phyloP scores from a whole-genome alignment of 1,284 basidiomycete genomes.

The Stygiomarasmius scandens region DNA sequence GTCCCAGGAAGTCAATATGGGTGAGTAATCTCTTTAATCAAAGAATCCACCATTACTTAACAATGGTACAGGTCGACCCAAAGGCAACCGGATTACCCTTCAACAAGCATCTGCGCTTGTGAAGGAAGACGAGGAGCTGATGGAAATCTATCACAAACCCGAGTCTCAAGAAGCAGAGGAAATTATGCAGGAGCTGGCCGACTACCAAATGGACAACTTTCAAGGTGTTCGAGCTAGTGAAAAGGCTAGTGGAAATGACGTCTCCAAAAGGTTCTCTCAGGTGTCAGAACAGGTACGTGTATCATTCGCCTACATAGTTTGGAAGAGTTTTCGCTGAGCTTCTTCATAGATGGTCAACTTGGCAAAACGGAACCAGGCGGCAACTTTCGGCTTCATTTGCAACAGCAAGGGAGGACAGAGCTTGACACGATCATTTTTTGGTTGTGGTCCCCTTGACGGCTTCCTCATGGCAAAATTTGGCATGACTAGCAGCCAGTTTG shows the following conservation, averaged over 20 bases:
- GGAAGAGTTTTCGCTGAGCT: neutral
- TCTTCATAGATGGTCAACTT: neutral
- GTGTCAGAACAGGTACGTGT: neutral
- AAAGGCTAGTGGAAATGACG: conserved; percentile 3
- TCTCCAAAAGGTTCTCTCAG: neutral
- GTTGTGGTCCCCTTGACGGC: neutral
- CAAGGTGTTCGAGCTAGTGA: neutral
- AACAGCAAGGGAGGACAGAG: neutral
- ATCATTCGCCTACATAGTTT: neutral
- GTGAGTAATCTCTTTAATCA: neutral
- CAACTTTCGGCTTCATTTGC: conserved; percentile 2
- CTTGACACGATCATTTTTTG: neutral
- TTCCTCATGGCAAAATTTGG: conserved; percentile 1
- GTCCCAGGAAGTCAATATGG: neutral
- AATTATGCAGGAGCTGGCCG: neutral
- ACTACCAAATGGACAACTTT: neutral
- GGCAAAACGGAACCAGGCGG: neutral
- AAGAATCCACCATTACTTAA: neutral
- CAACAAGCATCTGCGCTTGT: neutral
- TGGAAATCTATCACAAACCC: neutral
- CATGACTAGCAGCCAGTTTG: neutral
- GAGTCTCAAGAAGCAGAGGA: neutral
- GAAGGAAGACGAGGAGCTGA: neutral
- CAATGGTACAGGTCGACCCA: neutral
- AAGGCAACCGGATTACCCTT: too few relatives aligned